Percentiles rank a stretch among this genome's conserved stretches.
These are phyloP conservation scores for Phaeosphaeriaceae sp. DNA, from an alignment of 2,329 filamentous ascomycete species.

Conservation along the genomic window DNA sequence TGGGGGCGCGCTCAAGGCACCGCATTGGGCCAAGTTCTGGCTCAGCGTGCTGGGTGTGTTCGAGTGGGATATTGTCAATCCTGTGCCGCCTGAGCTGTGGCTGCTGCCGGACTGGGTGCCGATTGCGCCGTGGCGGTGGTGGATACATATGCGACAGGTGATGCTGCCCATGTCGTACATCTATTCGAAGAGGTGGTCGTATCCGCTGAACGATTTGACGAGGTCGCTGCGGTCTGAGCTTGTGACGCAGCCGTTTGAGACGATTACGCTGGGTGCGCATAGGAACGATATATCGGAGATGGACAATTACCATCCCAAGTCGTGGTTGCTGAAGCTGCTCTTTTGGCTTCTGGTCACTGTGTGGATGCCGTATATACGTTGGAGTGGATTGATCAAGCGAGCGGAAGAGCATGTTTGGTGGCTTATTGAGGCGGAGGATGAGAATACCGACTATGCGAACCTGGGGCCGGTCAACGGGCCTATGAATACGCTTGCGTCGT, in stretches of 20 bases:
- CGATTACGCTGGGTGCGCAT: slow-evolving; percentile 78
- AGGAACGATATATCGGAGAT: slow-evolving; percentile 79
- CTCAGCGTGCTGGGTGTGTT: slow-evolving; percentile 82
- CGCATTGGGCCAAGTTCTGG: slow-evolving; percentile 99
- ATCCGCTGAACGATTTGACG: slow-evolving; percentile 77
- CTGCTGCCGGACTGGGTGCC: slow-evolving; percentile 90
- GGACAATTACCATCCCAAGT: slow-evolving; percentile 95
- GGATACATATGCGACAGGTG: slow-evolving; percentile 98
- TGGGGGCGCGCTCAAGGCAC: slow-evolving; percentile 81
- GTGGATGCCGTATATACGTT: slow-evolving; percentile 79
- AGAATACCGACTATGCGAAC: slow-evolving; percentile 86
- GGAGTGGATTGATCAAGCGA: slow-evolving; percentile 67
- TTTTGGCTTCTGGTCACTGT: slow-evolving; percentile 83
- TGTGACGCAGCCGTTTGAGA: slow-evolving; percentile 77
- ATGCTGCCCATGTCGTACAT: slow-evolving; percentile 91
- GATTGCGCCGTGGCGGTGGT: slow-evolving; percentile 92
- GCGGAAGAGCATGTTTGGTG: slow-evolving; percentile 85
- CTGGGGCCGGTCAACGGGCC: slow-evolving; percentile 89
- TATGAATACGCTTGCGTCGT: slow-evolving; percentile 89
- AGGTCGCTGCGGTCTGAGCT: slow-evolving; percentile 79
- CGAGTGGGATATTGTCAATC: slow-evolving; percentile 93
- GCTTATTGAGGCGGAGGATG: slow-evolving; percentile 87
- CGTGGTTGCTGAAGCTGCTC: slow-evolving; percentile 77
- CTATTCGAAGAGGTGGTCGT: slow-evolving; percentile 82
- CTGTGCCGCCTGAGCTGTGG: slow-evolving; percentile 93